These are phyloP conservation scores for Aspergillus calidoustus DNA, from an alignment of 2,329 filamentous ascomycete species.

Conservation along the genomic window DNA sequence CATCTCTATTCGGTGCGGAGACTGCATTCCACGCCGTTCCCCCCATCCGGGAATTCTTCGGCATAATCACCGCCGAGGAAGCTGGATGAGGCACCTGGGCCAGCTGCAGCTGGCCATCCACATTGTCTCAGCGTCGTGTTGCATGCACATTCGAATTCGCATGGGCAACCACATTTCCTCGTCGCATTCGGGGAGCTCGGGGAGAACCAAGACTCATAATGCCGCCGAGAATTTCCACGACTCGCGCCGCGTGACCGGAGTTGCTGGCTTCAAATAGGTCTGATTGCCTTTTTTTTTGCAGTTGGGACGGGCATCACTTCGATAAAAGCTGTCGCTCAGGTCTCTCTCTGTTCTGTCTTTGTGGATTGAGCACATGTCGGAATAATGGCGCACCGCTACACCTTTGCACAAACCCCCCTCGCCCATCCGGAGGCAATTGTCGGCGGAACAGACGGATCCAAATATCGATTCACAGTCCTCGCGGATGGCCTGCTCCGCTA, in stretches of 20 bases:
- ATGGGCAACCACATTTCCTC: neutral
- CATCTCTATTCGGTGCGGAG: neutral
- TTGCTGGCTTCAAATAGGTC: neutral
- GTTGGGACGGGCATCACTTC: neutral
- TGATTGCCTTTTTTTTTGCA: neutral
- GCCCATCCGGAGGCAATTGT: constrained; percentile 48
- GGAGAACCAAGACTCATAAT: neutral
- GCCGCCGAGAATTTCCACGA: neutral
- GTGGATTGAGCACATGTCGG: neutral
- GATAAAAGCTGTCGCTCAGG: neutral
- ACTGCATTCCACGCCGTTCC: neutral
- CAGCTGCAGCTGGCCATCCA: neutral
- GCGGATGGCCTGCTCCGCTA: constrained; percentile 62
- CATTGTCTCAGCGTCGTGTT: neutral
- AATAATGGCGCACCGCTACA: neutral
- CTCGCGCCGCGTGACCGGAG: neutral
- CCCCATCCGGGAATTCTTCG: neutral
- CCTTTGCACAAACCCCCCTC: neutral
- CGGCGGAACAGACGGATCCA: constrained; percentile 38
- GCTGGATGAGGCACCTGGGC: neutral
- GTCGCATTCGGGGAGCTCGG: neutral
- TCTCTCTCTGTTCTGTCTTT: neutral
- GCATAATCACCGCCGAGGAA: neutral
- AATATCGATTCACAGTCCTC: constrained; percentile 65
- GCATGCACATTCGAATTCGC: neutral